Conservation (phyloP, 2,329 filamentous ascomycete species). For the Colletotrichum spinosum region DNA sequence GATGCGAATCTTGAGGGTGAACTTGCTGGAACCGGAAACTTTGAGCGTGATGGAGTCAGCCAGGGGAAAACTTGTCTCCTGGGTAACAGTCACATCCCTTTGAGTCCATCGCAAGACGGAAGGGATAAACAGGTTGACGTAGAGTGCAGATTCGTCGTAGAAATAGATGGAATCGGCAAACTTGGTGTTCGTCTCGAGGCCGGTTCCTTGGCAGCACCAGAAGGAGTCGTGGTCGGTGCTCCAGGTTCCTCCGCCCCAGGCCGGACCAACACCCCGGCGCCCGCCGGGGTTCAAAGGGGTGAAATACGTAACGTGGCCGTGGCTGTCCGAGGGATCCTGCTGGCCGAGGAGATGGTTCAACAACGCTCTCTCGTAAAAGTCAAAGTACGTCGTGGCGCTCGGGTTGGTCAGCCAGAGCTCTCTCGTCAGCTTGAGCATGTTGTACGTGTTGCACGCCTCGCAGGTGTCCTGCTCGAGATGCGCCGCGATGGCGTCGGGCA, state of each 20-base stretch:
- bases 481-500: constrained; percentile 57
- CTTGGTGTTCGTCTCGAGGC: constrained; percentile 66
- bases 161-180: constrained; percentile 65
- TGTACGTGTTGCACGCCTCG: constrained; percentile 66
- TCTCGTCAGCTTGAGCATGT: constrained; percentile 67
- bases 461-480: constrained; percentile 59
- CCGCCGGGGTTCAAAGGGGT: constrained; percentile 61
- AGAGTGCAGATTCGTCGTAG: constrained; percentile 54
- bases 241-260: constrained; percentile 66
- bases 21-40: constrained; percentile 46
- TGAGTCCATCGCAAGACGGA: constrained; percentile 58
- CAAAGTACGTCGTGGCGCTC: constrained; percentile 56
- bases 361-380: constrained; percentile 63
- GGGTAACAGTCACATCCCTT: constrained; percentile 52
- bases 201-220: constrained; percentile 67
- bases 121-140: constrained; percentile 62
- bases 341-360: constrained; percentile 63
- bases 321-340: constrained; percentile 55
- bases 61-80: constrained; percentile 57
- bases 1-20: constrained; percentile 57
- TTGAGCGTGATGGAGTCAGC: constrained; percentile 53
- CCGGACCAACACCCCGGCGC: constrained; percentile 60
- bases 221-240: constrained; percentile 64
- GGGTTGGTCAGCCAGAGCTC: constrained; percentile 61
- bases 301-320: constrained; percentile 66